phyloP scores from a whole-genome alignment of 805 yeast species.

The Suhomyces kilbournensis region DNA sequence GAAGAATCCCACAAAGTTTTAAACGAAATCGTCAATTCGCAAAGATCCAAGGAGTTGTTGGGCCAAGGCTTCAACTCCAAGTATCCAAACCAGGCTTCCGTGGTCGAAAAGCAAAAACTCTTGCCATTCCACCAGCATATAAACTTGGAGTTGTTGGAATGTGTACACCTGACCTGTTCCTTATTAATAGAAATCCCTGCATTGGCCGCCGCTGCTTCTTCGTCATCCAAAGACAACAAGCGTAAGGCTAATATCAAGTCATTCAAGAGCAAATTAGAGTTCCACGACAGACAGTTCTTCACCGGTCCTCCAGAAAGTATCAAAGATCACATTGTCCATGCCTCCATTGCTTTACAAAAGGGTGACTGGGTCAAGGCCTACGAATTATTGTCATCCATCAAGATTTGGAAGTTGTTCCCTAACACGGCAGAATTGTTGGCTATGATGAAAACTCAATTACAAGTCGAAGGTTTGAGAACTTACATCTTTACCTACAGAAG shows the following conservation, averaged over 20 bases:
- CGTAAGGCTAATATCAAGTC: slow-evolving; percentile 65
- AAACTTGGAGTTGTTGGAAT: slow-evolving; percentile 90
- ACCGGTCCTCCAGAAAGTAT: slow-evolving; percentile 98
- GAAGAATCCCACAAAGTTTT: slow-evolving; percentile 83
- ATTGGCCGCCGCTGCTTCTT: slow-evolving; percentile 72
- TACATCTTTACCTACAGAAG: slow-evolving; percentile 81
- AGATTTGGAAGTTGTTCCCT: slow-evolving; percentile 82
- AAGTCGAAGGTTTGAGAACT: slow-evolving; percentile 89
- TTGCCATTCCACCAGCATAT: slow-evolving; percentile 98
- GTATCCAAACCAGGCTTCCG: slow-evolving; percentile 52
- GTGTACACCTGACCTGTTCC: slow-evolving; percentile 87
- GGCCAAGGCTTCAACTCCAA: slow-evolving; percentile 85
- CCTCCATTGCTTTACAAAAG: slow-evolving; percentile 80
- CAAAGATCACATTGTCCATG: slow-evolving; percentile 88
- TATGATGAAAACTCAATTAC: slow-evolving; percentile 76
- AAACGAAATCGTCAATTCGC: slow-evolving; percentile 82
- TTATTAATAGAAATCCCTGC: slow-evolving; percentile 89
- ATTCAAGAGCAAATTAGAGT: slow-evolving; percentile 86
- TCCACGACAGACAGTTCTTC: slow-evolving; percentile 90
- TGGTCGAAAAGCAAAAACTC: slow-evolving; percentile 72
- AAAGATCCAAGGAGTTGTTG: slow-evolving; percentile 83
- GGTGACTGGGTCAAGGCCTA: slow-evolving; percentile 88
- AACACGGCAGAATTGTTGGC: slow-evolving; percentile 62
- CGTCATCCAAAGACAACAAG: slow-evolving; percentile 57
- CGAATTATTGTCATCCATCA: slow-evolving; percentile 68